Evolutionary conservation across 257 asterid genomes (phyloP), one percentile per base, ranked within the genome.

Genomic region (Solanum virginianum): DNA sequence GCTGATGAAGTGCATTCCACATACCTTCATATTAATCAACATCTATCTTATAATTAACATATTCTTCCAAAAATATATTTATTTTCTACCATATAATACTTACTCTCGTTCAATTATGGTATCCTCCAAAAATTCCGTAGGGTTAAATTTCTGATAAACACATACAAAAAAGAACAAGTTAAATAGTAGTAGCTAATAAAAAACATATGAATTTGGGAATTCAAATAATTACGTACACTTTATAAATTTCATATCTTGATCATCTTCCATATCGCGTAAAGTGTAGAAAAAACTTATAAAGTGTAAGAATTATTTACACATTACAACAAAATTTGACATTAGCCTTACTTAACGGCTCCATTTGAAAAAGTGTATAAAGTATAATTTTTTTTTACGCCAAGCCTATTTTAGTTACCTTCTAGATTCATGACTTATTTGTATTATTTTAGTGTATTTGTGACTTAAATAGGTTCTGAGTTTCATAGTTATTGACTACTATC

Each of bases 1-100:
- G 90, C 93, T 26, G 95, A 88, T 7, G 94, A 83, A 22, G 97
- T 91, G 88, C 95, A 91, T 81, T 93, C 97, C 39, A 90, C 92
- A 68, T 91, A 88, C 80, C 94, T 91, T 77, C 12, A 47, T 41
- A 81, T 11, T 57, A 81, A 57, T 10, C n/a, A n/a, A 60, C 22
- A 60, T n/a, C 10, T 1, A 60, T 20, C 36, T 47, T 60, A 59
- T 81, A 59, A 15, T 8, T 10, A 80, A 47, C 20, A 56, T 7
- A 8, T 20, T 72, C 36, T 72, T 72, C 70, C 70, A 36, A 72
- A n/a, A 7, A n/a, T n/a, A 43, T 72, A 70, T 70, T 70, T 70
- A 72, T 72, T 51, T 59, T 16, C 12, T 17, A 32, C 4, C 1
- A 32, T 32, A 32, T 32, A 32, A 32, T 10, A 65, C 92, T 90